Base-by-base conservation (phyloP, 208 protist genomes). In the Strigomonas galati region DNA sequence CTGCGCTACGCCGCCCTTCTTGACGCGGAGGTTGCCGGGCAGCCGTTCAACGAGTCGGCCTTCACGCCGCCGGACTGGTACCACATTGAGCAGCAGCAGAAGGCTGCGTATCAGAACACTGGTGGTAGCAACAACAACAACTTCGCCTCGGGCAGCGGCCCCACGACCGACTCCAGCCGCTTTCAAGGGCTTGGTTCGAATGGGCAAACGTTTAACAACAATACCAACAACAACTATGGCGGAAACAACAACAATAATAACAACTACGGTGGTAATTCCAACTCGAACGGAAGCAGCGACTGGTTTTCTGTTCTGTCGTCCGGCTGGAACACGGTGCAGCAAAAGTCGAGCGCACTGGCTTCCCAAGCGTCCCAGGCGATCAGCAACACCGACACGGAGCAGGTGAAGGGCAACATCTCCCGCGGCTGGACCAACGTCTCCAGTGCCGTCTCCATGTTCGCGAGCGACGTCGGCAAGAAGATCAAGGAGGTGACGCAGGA, bases 51-150 rank as follows among this genome's bases (percentile, higher is more conserved):
- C 64, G 91, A 93, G 69, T 55, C 65, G 0, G 53, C 74, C 7
- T 96, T 86, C 86, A 59, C 75, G 24, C 85, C 91, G 19, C 91
- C 91, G 14, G 80, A 81, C 56, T 96, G 91, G 91, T 92, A 92
- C 69, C 68, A 57, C 19, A 72, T 78, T 0, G 66, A 89, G 71
- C 65, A 79, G 65, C 30, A 69, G 26, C 37, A 68, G 37, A 15
- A 5, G 15, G 43, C 24, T 30, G 40, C 54, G 0, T 63, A 43
- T n/a, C 59, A 49, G 0, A 48, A 21, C 59, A 17, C 21, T 26
- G 55, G 55, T 5, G 60, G 27, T 9, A 1, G 44, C 35, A 15
- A 17, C 30, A 44, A 15, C 27, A 26, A 40, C n/a, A 62, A 62
- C 30, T 62, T 48, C n/a, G 30, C 24, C 12, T 21, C 30, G 56